Evolutionary conservation across 2,329 filamentous ascomycete species (phyloP), one percentile per base, ranked within the genome.

Genomic region (Pseudogymnoascus verrucosus): DNA sequence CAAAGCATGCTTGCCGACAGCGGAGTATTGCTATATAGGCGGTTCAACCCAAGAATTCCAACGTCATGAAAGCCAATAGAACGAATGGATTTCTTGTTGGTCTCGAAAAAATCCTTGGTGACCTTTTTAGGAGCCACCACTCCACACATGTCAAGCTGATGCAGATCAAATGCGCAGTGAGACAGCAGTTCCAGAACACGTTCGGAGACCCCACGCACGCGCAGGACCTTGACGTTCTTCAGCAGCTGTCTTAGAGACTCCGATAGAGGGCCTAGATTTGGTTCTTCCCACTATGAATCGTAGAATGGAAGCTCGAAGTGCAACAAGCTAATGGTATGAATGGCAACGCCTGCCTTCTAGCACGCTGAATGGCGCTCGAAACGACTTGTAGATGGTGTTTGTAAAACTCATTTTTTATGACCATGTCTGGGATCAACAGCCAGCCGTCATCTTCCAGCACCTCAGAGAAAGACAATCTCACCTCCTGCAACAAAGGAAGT

Each of bases 371-470:
- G 26, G 36, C 61, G 36, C 34, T 36, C 5, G 61, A 54, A 23
- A 62, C 26, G 40, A 62, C 42, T 54, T 34, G 23, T 4, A 62
- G 12, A 54, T 39, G 36, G 36, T 62, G 61, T 60, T 42, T 31
- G 16, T 63, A 63, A 37, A 37, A 60, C n/a, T 63, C 47, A 23
- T 63, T 31, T 14, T 51, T n/a, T 51, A 51, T 51, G 26, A n/a
- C 4, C 44, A 51, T 51, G 44, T 72, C 68, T 75, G 74, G 36
- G 57, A 28, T 26, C 10, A 54, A 12, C 60, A 39, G 40, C 60
- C 6, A 26, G 60, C 16, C 23, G 12, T 60, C 19, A n/a, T 16
- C 60, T 19, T 64, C 34, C 28, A 44, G 19, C 63, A 36, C 21
- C 60, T 57, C 42, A 36, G 5, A 11, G 63, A 64, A 64, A 14